Evolutionary conservation across 768 basidiomycete genomes (phyloP).

Genomic region (Mycena venus): DNA sequence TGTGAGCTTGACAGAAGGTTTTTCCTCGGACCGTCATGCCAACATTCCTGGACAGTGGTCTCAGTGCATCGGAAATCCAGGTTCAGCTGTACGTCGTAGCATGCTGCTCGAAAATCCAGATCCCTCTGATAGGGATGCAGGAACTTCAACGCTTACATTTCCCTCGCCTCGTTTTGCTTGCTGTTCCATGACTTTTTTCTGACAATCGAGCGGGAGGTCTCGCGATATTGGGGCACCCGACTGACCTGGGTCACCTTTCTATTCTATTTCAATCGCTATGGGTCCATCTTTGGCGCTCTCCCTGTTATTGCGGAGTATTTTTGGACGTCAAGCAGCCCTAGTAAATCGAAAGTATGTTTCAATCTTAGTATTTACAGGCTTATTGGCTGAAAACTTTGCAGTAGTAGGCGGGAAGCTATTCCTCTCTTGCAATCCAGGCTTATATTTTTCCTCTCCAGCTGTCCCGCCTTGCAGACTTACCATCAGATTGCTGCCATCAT

Average conservation of each 20-base stretch:
- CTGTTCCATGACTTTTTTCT: background rate
- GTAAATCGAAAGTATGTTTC: background rate
- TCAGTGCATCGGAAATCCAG: background rate
- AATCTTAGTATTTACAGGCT: background rate
- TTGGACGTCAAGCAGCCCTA: background rate
- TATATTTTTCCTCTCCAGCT: background rate
- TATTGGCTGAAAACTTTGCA: background rate
- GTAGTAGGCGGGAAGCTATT: background rate
- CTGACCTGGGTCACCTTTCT: background rate
- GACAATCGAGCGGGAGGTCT: background rate
- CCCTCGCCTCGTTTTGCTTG: background rate
- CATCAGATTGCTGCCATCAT: background rate
- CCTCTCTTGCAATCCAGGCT: background rate
- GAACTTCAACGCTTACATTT: background rate
- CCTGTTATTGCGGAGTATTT: background rate
- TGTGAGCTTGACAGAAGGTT: background rate
- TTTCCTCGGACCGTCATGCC: no score
- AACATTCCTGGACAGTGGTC: no score
- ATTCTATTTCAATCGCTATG: background rate
- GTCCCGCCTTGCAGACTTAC: background rate
- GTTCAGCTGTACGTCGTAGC: background rate
- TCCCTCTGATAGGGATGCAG: background rate
- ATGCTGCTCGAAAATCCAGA: background rate
- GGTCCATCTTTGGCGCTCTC: background rate
- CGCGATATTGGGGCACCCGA: background rate